Conservation (phyloP, 352 stramenopile species). For the Phytophthora pinifolia region DNA sequence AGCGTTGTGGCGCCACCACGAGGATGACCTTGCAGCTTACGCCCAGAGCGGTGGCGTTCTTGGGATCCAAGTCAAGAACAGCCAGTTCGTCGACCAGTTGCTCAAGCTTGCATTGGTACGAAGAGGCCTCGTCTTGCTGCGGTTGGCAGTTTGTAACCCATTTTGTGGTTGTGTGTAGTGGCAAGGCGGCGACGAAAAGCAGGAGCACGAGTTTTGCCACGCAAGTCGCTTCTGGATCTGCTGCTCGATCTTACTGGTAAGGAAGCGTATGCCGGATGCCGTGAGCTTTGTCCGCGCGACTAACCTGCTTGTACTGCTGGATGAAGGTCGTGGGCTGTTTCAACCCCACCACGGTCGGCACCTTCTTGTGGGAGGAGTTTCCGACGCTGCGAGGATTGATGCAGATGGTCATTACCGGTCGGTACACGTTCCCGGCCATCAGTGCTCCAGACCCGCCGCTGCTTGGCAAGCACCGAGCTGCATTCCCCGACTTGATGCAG, state of each 20-base stretch:
- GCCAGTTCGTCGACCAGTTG: constrained; percentile 56
- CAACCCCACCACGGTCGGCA: constrained; percentile 75
- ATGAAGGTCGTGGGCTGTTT: constrained; percentile 58
- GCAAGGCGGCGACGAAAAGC: constrained; percentile 46
- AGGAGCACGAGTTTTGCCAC: constrained; percentile 78
- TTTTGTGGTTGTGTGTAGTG: constrained; percentile 36
- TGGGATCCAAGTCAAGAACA: constrained; percentile 62
- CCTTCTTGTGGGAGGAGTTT: constrained; percentile 73
- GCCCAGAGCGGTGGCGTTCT: constrained; percentile 60
- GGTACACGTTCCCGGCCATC: constrained; percentile 71
- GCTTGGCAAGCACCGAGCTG: constrained; percentile 57
- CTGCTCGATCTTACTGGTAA: constrained; percentile 83
- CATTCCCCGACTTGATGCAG: constrained; percentile 55
- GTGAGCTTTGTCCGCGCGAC: neutral
- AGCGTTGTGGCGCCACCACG: constrained; percentile 56
- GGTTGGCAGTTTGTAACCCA: too few species aligned
- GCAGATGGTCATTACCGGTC: constrained; percentile 85
- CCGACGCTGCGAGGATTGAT: constrained; percentile 79
- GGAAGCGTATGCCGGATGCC: too few species aligned
- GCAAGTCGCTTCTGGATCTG: constrained; percentile 84
- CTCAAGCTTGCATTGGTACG: constrained; percentile 68
- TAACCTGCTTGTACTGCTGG: neutral
- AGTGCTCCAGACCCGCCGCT: constrained; percentile 51
- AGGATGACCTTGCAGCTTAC: constrained; percentile 59
- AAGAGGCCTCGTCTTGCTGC: constrained; percentile 13